A percentile compares a stretch with the other conserved stretches of the same genome.
phyloP scores from a whole-genome alignment of 768 basidiomycete species.

The Omphalotus guepiniiformis region DNA sequence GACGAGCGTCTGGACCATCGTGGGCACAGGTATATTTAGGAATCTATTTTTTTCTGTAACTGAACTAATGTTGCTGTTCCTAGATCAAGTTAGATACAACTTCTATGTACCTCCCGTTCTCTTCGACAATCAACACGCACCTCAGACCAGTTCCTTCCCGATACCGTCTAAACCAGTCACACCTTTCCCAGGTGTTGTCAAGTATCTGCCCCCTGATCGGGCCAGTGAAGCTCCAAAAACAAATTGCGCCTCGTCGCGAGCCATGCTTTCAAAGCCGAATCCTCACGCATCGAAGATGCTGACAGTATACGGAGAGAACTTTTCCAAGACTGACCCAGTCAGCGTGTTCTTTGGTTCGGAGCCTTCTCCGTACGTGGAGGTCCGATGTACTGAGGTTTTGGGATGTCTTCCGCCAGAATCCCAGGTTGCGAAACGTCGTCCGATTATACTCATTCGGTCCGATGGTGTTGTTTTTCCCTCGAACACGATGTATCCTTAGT shows the following conservation, averaged over 20 bases:
- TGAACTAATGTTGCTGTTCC: slow-evolving; percentile 15
- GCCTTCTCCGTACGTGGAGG: slow-evolving; percentile 82
- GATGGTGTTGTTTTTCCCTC: slow-evolving; percentile 91
- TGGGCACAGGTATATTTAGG: slow-evolving; percentile 69
- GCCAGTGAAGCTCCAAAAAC: slow-evolving; percentile 79
- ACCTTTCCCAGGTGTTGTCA: slow-evolving; percentile 82
- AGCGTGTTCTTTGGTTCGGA: slow-evolving; percentile 85
- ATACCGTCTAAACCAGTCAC: slow-evolving; percentile 81
- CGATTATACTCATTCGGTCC: slow-evolving; percentile 75
- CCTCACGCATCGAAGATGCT: slow-evolving; percentile 77
- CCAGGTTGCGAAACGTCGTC: slow-evolving; percentile 62
- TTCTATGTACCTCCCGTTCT: slow-evolving; percentile 87
- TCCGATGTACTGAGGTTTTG: slow-evolving; percentile 82
- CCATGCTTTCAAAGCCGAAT: slow-evolving; percentile 70
- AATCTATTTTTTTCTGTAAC: slow-evolving; percentile 7
- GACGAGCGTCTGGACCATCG: slow-evolving; percentile 93
- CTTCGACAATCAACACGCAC: slow-evolving; percentile 75
- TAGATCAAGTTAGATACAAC: slow-evolving; percentile 90
- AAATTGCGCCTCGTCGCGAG: slow-evolving; percentile 61
- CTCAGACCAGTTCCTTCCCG: slow-evolving; percentile 69
- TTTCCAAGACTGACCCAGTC: slow-evolving; percentile 77
- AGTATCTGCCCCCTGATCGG: slow-evolving; percentile 87
- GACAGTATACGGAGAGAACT: slow-evolving; percentile 87
- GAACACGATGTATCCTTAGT: slow-evolving; percentile 73
- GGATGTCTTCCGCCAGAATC: slow-evolving; percentile 77